phyloP scores from a whole-genome alignment of 2,329 filamentous ascomycete species.

The Epichloe uncinata region DNA sequence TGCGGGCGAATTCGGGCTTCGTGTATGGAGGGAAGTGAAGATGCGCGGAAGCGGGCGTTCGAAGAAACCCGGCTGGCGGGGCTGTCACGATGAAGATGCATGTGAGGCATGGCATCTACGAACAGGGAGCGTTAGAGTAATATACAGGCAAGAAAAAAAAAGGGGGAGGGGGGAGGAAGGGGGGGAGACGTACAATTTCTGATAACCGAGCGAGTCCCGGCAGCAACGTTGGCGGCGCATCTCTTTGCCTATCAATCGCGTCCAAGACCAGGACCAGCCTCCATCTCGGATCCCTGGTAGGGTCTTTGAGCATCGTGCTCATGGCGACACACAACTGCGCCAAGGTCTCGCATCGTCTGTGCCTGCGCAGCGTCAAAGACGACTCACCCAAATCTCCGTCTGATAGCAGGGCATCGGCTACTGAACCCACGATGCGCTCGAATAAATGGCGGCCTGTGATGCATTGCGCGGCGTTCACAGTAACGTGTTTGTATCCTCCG shows the following conservation, averaged over 20 bases:
- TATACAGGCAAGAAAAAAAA: background rate
- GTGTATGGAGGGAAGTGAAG: conserved; percentile 76
- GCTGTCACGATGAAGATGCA: conserved; percentile 65
- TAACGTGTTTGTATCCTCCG: conserved; percentile 37
- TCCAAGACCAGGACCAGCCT: conserved; percentile 79
- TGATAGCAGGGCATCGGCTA: conserved; percentile 37
- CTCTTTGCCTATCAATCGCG: conserved; percentile 71
- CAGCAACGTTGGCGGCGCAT: conserved; percentile 64
- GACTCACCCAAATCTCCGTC: conserved; percentile 14
- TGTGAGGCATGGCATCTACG: conserved; percentile 63
- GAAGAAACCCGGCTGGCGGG: conserved; percentile 55
- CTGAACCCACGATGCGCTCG: conserved; percentile 52
- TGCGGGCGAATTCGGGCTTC: conserved; percentile 64
- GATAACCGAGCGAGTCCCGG: conserved; percentile 70
- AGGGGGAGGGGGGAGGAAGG: too few species aligned
- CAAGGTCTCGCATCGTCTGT: conserved; percentile 61
- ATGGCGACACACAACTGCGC: conserved; percentile 65
- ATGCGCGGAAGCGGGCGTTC: conserved; percentile 57
- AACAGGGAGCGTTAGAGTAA: background rate
- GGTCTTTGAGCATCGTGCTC: conserved; percentile 44
- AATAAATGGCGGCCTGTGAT: conserved; percentile 67
- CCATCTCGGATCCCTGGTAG: conserved; percentile 22
- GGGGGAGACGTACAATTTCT: conserved; percentile 49
- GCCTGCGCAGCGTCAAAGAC: background rate
- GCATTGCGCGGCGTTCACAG: conserved; percentile 60